These are phyloP conservation scores for Biscutella auriculata DNA, from an alignment of 441 rosid genomes.

Conservation along the genomic window DNA sequence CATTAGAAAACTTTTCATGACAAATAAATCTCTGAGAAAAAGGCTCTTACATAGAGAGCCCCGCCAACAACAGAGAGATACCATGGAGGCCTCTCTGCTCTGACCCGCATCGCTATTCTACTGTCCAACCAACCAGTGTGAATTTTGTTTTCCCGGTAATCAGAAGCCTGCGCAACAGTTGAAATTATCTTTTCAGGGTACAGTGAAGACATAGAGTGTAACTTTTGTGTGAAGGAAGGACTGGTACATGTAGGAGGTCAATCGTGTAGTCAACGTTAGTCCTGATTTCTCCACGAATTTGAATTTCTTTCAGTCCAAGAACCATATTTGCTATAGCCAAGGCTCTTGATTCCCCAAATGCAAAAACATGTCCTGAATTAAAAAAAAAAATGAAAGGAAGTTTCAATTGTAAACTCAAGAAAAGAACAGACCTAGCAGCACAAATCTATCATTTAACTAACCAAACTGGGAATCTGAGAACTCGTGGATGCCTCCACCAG, in stretches of 20 bases:
- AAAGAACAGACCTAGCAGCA: constrained; percentile 13
- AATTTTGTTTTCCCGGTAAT: constrained; percentile 91
- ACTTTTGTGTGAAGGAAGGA: constrained; percentile 8
- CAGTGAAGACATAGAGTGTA: constrained; percentile 1
- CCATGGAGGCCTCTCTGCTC: constrained; percentile 99
- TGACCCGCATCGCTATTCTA: constrained; percentile 99
- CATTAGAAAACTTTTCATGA: background rate
- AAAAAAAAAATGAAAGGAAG: background rate
- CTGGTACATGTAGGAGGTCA: constrained; percentile 87
- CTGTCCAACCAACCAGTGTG: constrained; percentile 99
- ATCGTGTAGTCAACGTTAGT: constrained; percentile 97
- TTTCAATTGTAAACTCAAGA: constrained; percentile 18
- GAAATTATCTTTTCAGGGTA: constrained; percentile 12
- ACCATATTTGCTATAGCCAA: constrained; percentile 99
- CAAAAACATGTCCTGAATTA: constrained; percentile 88
- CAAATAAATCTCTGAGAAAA: constrained; percentile 6
- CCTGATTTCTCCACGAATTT: constrained; percentile 97
- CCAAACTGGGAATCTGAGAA: constrained; percentile 99
- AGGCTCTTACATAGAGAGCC: constrained; percentile 73
- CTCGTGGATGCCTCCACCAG: constrained; percentile 99
- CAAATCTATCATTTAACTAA: constrained; percentile 26
- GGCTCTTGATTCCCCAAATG: constrained; percentile 98
- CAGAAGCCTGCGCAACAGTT: constrained; percentile 64
- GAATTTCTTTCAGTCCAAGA: constrained; percentile 98
- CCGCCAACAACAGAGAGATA: constrained; percentile 99